Conservation (phyloP, 768 basidiomycete genomes). For the Boletus subparvulus region DNA sequence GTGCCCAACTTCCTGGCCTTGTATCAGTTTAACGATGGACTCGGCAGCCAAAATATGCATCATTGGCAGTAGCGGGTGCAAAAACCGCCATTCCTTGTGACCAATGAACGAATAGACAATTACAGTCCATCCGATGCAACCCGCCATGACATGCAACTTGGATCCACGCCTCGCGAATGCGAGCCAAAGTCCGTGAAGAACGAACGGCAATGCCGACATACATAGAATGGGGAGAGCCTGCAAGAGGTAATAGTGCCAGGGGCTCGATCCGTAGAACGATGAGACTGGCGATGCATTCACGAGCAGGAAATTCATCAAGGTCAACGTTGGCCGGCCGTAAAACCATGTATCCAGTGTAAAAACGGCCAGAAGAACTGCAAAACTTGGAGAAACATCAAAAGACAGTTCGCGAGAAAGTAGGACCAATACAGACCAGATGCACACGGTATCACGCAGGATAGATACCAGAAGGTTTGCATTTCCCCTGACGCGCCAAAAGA, state of each 20-base stretch:
- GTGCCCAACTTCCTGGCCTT: background rate
- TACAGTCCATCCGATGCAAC: constrained; percentile 59
- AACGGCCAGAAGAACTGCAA: constrained; percentile 24
- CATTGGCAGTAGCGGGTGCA: constrained; percentile 87
- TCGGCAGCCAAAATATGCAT: constrained; percentile 78
- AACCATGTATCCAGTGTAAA: constrained; percentile 67
- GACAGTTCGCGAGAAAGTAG: background rate
- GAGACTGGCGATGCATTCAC: constrained; percentile 86
- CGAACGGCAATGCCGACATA: constrained; percentile 71
- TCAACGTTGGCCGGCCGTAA: constrained; percentile 65
- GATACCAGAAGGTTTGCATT: constrained; percentile 30
- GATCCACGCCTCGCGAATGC: constrained; percentile 19
- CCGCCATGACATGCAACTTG: constrained; percentile 46
- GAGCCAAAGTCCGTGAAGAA: constrained; percentile 57
- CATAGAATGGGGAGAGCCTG: constrained; percentile 86
- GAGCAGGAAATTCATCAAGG: constrained; percentile 77
- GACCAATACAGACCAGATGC: constrained; percentile 46
- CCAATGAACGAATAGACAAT: constrained; percentile 73
- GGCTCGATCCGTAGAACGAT: constrained; percentile 84
- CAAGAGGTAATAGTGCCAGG: constrained; percentile 87
- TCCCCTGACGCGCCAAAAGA: constrained; percentile 55
- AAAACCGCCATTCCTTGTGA: constrained; percentile 98
- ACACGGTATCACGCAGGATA: constrained; percentile 40
- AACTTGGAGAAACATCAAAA: constrained; percentile 18
- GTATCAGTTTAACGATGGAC: constrained; percentile 56